Evolutionary conservation across 2,329 filamentous ascomycete species (phyloP), one percentile per base, ranked within the genome.

Genomic region (Chalara sp.): DNA sequence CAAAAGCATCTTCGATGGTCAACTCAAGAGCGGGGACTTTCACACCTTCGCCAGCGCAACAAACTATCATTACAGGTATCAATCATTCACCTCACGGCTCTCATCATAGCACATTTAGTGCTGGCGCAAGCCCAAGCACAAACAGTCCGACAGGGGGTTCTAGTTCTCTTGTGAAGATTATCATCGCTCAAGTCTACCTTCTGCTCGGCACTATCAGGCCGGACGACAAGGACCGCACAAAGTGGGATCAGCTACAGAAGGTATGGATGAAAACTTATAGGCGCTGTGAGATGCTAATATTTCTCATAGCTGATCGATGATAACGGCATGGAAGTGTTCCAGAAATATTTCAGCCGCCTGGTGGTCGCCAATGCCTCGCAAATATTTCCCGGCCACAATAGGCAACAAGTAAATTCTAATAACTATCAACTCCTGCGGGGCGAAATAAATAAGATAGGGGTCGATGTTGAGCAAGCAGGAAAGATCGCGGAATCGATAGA

Each of bases 311-410:
- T 97, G 68, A 86, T 97, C 74, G 86, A 96, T 81, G 91, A 92
- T 65, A 86, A 95, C 90, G 91, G 91, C 67, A 99, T 99, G 92
- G 95, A 99, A 78, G 90, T 96, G 67, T 96, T 91, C 69, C 84
- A 89, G 54, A 95, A 91, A 76, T 96, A 93, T 71, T 95, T 99
- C 72, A 85, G 89, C 70, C 89, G 92, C 71, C 78, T 97, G 67
- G 82, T 99, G 66, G 87, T 86, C 70, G 85, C 86, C 72, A 96
- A 96, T 82, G 89, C 91, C 63, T 76, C 85, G 57, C 86, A 93
- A 65, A 93, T 99, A 67, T 97, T 97, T 67, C 85, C 89, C 47
- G 83, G 86, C 56, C 76, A 84, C 49, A 87, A 81, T 62, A 80
- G 89, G 70, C 80, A 81, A 50, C 80, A 83, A 58, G 79, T 89